Base-by-base conservation (phyloP, 192 early-diverging fungal genomes). In the Helicostylum pulchrum region DNA sequence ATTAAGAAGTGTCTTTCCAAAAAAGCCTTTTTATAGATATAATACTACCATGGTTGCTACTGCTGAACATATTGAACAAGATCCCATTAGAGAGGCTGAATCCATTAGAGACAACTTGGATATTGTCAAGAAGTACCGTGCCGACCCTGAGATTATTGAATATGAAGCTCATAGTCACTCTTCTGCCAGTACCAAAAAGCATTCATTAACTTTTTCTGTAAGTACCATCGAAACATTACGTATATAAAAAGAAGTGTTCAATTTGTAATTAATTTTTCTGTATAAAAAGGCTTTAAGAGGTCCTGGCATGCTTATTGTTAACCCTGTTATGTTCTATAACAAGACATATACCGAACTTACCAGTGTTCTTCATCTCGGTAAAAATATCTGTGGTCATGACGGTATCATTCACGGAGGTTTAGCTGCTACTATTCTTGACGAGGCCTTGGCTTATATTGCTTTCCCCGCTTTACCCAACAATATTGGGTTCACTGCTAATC, bases 381-480 rank as follows among this genome's bases (percentile, higher is more conserved):
- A 74, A 10, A 62, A 78, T 0, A 68, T 92, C 19, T 92, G 87
- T 32, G 91, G 92, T 8, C 92, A 94, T 71, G 78, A 84, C 19
- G 83, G 82, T 45, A 92, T 94, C 55, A 78, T 87, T 45, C 92
- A 94, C 64, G 92, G 92, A 42, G 90, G 87, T 34, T 75, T 90
- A 7, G 78, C 85, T 45, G 88, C 89, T 0, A 90, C 89, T 1
- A 53, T 91, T 43, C 75, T 90, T 58, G 90, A 92, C 77, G 88
- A 90, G 69, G 79, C 77, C 31, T 75, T 78, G 19, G 84, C 81
- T 3, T 81, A 76, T 46, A 76, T 84, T 30, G 78, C 76, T 0
- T 75, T 83, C 21, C 79, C 81, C 5, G 67, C 67, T 45, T 73
- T 90, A 12, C 90, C 90, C 8, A 83, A 83, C 67, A 84, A 82